Conservation (phyloP, 176 grass and related monocot genomes). For the Pontederia crassipes region DNA sequence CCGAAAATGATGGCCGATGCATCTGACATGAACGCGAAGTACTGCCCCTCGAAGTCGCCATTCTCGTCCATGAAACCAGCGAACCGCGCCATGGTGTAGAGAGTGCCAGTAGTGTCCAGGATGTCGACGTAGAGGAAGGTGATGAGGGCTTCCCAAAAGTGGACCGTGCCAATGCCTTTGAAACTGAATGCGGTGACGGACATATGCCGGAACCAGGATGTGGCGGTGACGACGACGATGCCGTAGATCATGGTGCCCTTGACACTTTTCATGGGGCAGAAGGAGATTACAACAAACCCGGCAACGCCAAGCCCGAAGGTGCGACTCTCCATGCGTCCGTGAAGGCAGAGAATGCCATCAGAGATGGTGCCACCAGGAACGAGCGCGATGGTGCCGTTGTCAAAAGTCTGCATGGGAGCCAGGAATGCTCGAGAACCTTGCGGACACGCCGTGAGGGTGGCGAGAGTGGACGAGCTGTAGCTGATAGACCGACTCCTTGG, state of each 20-base stretch:
- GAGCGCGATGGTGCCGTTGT: not conserved
- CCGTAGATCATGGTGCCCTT: conserved; percentile 11
- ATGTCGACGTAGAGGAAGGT: conserved; percentile 15
- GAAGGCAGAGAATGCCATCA: not conserved
- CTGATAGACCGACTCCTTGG: conserved; percentile 3
- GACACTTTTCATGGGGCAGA: conserved; percentile 3
- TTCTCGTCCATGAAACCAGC: conserved; percentile 4
- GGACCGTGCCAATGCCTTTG: not conserved
- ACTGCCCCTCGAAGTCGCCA: conserved; percentile 14
- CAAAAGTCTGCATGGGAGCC: conserved; percentile 1
- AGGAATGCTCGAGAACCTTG: not conserved
- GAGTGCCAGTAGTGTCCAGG: conserved; percentile 4
- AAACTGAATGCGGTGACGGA: conserved; percentile 7
- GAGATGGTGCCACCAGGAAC: conserved; percentile 3
- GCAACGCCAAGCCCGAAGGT: conserved; percentile 7
- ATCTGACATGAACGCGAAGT: conserved; percentile 12
- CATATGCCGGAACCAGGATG: conserved; percentile 6
- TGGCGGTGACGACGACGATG: conserved; percentile 8
- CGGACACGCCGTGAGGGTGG: conserved; percentile 1
- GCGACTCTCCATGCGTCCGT: not conserved
- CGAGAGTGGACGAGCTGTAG: conserved; percentile 9
- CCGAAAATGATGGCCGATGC: not conserved
- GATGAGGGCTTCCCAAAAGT: conserved; percentile 9
- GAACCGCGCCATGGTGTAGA: conserved; percentile 11
- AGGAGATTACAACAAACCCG: not conserved